phyloP scores from a whole-genome alignment of 352 stramenopile genomes.

The Pythium monospermum region DNA sequence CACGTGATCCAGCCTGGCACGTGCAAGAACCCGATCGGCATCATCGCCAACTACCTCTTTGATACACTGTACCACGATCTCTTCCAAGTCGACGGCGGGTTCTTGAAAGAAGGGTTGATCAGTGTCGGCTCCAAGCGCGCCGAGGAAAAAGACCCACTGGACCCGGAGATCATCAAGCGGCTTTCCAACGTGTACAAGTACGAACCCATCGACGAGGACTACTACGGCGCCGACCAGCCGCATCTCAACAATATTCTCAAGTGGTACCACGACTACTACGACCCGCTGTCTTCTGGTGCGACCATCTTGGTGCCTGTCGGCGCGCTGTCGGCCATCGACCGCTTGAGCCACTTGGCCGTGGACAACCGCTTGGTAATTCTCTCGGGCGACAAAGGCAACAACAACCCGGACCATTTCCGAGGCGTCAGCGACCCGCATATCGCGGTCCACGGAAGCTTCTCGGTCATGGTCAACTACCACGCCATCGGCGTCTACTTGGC shows the following conservation, averaged over 20 bases:
- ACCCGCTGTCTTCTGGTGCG: conserved; percentile 46
- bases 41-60: conserved; percentile 94
- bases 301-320: conserved; percentile 91
- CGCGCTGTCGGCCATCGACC: conserved; percentile 45
- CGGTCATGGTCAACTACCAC: conserved; percentile 96
- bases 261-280: conserved; percentile 88
- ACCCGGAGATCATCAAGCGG: conserved; percentile 92
- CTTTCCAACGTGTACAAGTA: conserved; percentile 90
- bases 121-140: conserved; percentile 74
- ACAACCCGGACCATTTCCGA: conserved; percentile 90
- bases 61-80: conserved; percentile 92
- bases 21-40: conserved; percentile 83
- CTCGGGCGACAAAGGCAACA: conserved; percentile 93
- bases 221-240: conserved; percentile 65
- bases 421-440: conserved; percentile 92
- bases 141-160: conserved; percentile 76
- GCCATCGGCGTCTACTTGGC: conserved; percentile 90
- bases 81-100: conserved; percentile 82
- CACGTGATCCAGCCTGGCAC: conserved; percentile 39
- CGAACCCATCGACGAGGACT: conserved; percentile 68
- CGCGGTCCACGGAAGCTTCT: conserved; percentile 94
- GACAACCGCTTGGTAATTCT: conserved; percentile 72
- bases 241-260: conserved; percentile 90
- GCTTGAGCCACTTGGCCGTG: conserved; percentile 15
- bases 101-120: conserved; percentile 89